Evolutionary conservation across 202 grass and related monocot species (phyloP).

Genomic region (Thinopyrum obtusiflorum): DNA sequence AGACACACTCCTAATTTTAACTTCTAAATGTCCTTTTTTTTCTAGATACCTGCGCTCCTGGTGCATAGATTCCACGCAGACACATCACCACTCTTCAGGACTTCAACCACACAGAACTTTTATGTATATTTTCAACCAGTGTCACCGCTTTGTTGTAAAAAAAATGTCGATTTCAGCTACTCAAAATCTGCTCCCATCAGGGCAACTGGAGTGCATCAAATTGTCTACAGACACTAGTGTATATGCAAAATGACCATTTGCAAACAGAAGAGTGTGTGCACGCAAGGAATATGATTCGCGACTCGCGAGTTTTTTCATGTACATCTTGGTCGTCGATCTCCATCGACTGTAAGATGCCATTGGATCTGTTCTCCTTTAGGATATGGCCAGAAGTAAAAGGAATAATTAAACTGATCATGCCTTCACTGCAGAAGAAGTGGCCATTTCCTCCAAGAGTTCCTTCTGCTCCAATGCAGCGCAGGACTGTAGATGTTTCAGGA

Average conservation of each 20-base stretch:
- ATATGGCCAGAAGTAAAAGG: neutral
- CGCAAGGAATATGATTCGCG: neutral
- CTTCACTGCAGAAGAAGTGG: slow-evolving; percentile 37
- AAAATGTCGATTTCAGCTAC: neutral
- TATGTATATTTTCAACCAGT: neutral
- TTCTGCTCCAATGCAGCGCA: slow-evolving; percentile 79
- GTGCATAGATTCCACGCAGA: neutral
- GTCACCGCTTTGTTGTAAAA: neutral
- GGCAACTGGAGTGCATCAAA: neutral
- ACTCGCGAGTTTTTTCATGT: slow-evolving; percentile 7
- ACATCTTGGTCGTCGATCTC: neutral
- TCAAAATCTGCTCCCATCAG: slow-evolving; percentile 22
- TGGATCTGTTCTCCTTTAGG: neutral
- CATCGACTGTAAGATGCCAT: neutral
- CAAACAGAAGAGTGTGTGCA: neutral
- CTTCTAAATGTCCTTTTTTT: too few species aligned
- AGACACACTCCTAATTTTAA: too few species aligned
- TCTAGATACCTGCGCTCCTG: too few species aligned
- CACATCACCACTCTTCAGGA: neutral
- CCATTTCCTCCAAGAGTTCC: slow-evolving; percentile 92
- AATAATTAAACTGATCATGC: slow-evolving; percentile 22
- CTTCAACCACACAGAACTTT: too few species aligned
- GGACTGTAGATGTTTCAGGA: slow-evolving; percentile 43
- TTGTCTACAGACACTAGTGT: slow-evolving; percentile 9
- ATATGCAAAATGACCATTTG: slow-evolving; percentile 9